Evolutionary conservation across 2,329 filamentous ascomycete species (phyloP), one percentile per base, ranked within the genome.

Genomic region (Cercospora zeina): DNA sequence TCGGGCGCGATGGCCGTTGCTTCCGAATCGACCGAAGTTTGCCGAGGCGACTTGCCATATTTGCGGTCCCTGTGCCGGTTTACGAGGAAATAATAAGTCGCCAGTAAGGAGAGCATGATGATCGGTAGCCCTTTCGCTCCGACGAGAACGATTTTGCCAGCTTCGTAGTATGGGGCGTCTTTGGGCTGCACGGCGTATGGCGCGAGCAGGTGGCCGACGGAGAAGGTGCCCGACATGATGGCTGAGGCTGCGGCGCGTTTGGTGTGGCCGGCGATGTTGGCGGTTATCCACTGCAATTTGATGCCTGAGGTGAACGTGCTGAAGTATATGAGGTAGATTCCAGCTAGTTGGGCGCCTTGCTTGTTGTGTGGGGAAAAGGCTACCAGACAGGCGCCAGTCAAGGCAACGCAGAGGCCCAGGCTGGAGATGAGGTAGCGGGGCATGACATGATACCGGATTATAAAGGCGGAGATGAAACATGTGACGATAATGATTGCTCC

Each of bases 191-290:
- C 78, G 1, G 76, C 77, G 37, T 76, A 71, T 0, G 77, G 77
- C 0, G 69, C 77, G 33, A 78, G 75, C 56, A 79, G 77, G 59
- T 78, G 77, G 14, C 77, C 81, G 10, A 73, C 50, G 14, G 71
- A 67, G 59, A 71, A 68, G 10, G 69, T 61, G 7, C 69, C 70
- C 45, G 71, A 68, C 36, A 72, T 62, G 65, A 85, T 81, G 4
- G 87, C 87, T 6, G 90, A 90, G 2, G 88, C 59, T 30, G 63
- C 50, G 1, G 59, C 62, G 51, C 72, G 70, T 77, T 91, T 91
- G 0, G 88, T 91, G 68, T 89, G 87, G 0, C 89, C 89, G 21
- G 85, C 88, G n/a, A 89, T 79, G 68, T 91, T 77, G 7, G 73
- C 72, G 1, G 70, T 70, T 1, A 72, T 65, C 71, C 76, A 78